Percentiles rank a stretch among this genome's conserved stretches.
Conservation (phyloP, 1,139 yeast genomes). For the Zygosaccharomyces sapae region DNA sequence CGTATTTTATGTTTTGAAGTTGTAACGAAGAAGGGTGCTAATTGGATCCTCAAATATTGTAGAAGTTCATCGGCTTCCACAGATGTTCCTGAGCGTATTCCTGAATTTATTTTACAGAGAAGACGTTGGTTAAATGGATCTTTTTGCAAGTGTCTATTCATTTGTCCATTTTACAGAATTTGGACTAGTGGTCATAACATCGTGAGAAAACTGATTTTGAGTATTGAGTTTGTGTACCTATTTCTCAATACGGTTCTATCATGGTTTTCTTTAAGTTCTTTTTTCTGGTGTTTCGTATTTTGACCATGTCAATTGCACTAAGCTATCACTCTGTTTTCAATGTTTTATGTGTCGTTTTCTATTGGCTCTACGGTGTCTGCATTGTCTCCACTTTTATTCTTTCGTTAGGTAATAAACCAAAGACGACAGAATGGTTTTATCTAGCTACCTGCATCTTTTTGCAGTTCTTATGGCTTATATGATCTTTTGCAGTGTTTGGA, state of each 20-base stretch:
- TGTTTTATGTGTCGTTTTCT: constrained; percentile 69
- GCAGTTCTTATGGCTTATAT: constrained; percentile 89
- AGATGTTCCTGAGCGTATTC: constrained; percentile 85
- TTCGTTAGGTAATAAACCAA: constrained; percentile 91
- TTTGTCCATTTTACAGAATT: constrained; percentile 64
- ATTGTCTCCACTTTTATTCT: constrained; percentile 87
- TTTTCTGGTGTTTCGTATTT: constrained; percentile 75
- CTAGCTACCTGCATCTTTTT: constrained; percentile 77
- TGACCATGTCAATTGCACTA: constrained; percentile 65
- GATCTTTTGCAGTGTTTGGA: constrained; percentile 80
- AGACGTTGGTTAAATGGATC: constrained; percentile 97
- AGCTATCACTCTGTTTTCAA: constrained; percentile 62
- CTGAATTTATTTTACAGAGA: constrained; percentile 86
- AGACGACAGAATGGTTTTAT: constrained; percentile 82
- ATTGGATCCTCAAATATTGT: constrained; percentile 85
- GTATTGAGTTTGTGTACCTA: constrained; percentile 75
- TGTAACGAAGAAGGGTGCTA: constrained; percentile 70
- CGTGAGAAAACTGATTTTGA: constrained; percentile 65
- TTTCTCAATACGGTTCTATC: constrained; percentile 61
- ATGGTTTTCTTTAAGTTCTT: constrained; percentile 80
- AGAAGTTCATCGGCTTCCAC: constrained; percentile 92
- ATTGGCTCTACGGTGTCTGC: constrained; percentile 87
- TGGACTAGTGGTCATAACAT: constrained; percentile 76
- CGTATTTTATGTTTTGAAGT: constrained; percentile 91
- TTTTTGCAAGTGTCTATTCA: constrained; percentile 87